A percentile compares a stretch with the other conserved stretches of the same genome.
These are phyloP conservation scores for Cladophialophora psammophila DNA, from an alignment of 2,329 filamentous ascomycete genomes.

Conservation along the genomic window DNA sequence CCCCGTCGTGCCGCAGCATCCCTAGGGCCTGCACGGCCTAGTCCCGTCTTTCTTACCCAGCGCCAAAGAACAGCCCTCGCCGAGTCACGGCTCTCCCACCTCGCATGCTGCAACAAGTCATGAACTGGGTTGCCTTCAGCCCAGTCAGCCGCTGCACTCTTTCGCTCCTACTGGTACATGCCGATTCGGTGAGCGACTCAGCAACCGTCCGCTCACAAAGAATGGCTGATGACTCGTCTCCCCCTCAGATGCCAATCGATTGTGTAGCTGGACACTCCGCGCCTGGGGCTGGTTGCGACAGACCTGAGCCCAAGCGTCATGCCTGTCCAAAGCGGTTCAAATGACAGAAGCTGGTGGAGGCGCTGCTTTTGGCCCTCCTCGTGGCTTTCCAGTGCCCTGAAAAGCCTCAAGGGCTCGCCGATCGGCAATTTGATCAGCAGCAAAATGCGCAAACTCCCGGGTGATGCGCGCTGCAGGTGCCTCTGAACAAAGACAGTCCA, in stretches of 20 bases:
- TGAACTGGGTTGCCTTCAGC: neutral
- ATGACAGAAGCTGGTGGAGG: constrained; percentile 18
- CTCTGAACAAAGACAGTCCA: constrained; percentile 5
- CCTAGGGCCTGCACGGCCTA: neutral
- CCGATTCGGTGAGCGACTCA: constrained; percentile 13
- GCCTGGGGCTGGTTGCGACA: neutral
- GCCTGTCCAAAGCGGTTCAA: constrained; percentile 8
- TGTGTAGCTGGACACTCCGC: neutral
- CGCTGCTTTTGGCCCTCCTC: constrained; percentile 16
- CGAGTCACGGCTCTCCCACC: constrained; percentile 17
- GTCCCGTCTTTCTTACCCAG: neutral
- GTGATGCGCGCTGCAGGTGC: constrained; percentile 10
- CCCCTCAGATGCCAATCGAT: constrained; percentile 7
- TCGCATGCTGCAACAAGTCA: neutral
- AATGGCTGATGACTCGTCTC: neutral
- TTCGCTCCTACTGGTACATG: constrained; percentile 10
- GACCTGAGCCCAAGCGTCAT: constrained; percentile 14
- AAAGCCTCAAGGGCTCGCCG: constrained; percentile 12
- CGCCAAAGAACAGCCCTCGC: constrained; percentile 9
- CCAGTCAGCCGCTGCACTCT: constrained; percentile 22
- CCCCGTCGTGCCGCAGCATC: constrained; percentile 1
- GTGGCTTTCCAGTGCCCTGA: constrained; percentile 10
- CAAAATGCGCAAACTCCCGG: constrained; percentile 9
- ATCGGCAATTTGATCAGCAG: constrained; percentile 19
- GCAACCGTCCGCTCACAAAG: neutral